Conservation (phyloP, 495 filamentous ascomycete genomes). For the Hypoxylon fuscum region DNA sequence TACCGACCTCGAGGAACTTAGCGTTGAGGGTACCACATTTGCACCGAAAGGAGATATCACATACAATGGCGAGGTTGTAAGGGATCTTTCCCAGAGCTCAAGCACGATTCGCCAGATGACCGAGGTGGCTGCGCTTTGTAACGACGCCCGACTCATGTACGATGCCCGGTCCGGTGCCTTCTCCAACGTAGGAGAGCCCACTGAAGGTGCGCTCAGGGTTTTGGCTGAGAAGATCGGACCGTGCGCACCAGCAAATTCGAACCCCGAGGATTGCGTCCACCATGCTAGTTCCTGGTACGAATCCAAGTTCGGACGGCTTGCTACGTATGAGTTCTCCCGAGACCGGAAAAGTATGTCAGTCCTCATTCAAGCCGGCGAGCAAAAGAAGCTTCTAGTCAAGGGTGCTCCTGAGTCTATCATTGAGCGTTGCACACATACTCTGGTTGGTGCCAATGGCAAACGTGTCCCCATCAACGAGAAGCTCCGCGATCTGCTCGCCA, state of each 20-base stretch:
- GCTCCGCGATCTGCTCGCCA: conserved; percentile 71
- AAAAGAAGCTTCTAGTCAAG: conserved; percentile 90
- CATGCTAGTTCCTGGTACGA: conserved; percentile 87
- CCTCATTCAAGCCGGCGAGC: conserved; percentile 71
- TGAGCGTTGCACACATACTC: conserved; percentile 83
- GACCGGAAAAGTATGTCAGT: conserved; percentile 99
- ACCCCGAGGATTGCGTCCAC: conserved; percentile 70
- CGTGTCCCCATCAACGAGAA: conserved; percentile 73
- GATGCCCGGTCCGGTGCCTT: conserved; percentile 77
- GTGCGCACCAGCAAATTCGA: conserved; percentile 51
- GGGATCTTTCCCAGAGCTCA: conserved; percentile 78
- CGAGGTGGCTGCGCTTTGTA: conserved; percentile 90
- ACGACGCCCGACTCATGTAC: conserved; percentile 83
- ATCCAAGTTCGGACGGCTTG: conserved; percentile 72
- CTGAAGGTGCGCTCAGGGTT: conserved; percentile 91
- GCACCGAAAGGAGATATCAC: conserved; percentile 80
- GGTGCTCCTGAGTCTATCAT: conserved; percentile 94
- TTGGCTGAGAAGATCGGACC: conserved; percentile 93
- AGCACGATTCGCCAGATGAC: conserved; percentile 79
- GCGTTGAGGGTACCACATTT: conserved; percentile 94
- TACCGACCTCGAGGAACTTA: conserved; percentile 81
- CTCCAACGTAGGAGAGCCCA: conserved; percentile 92
- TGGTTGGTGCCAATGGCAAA: conserved; percentile 79
- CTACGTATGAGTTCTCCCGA: conserved; percentile 96
- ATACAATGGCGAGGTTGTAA: conserved; percentile 70